A percentile compares a stretch with the other conserved stretches of the same genome.
Evolutionary conservation across 306 rosid species (phyloP).

Genomic region (Pterocarpus macrocarpus): DNA sequence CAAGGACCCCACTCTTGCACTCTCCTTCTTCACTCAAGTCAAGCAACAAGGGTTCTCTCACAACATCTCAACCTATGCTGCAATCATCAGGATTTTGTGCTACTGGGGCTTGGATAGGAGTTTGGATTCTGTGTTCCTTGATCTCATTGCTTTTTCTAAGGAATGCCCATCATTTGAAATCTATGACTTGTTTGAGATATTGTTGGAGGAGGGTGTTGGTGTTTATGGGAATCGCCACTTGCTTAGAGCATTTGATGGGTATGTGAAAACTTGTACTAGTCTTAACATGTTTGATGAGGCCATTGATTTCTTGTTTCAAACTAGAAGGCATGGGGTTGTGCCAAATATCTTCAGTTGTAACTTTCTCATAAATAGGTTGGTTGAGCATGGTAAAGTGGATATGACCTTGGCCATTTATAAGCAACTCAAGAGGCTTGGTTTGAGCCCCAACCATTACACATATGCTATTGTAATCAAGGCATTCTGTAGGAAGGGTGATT

Average conservation of each 20-base stretch:
- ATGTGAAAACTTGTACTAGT: slow-evolving; percentile 71
- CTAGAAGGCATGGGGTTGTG: slow-evolving; percentile 62
- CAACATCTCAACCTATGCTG: slow-evolving; percentile 60
- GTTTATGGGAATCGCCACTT: slow-evolving; percentile 32
- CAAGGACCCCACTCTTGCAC: slow-evolving; percentile 60
- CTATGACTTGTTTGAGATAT: slow-evolving; percentile 55
- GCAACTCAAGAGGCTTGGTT: slow-evolving; percentile 77
- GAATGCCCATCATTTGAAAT: slow-evolving; percentile 46
- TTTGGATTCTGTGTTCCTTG: slow-evolving; percentile 69
- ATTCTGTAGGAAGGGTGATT: slow-evolving; percentile 65
- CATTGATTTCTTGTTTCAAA: slow-evolving; percentile 62
- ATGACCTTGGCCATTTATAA: slow-evolving; percentile 58
- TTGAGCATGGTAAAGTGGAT: slow-evolving; percentile 57
- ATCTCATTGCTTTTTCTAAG: slow-evolving; percentile 53
- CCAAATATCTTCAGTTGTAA: slow-evolving; percentile 70
- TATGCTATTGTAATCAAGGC: slow-evolving; percentile 80
- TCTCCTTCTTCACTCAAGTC: slow-evolving; percentile 58
- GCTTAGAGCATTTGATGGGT: slow-evolving; percentile 59
- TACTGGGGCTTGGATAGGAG: slow-evolving; percentile 61
- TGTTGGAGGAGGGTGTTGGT: slow-evolving; percentile 45
- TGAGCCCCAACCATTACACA: slow-evolving; percentile 71
- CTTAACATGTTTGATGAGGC: slow-evolving; percentile 77
- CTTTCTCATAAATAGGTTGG: slow-evolving; percentile 74
- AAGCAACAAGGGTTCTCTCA: slow-evolving; percentile 59
- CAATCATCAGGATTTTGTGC: slow-evolving; percentile 65